A percentile compares a stretch with the other conserved stretches of the same genome.
Conservation (phyloP, 805 yeast genomes). For the Candida gorgasii region DNA sequence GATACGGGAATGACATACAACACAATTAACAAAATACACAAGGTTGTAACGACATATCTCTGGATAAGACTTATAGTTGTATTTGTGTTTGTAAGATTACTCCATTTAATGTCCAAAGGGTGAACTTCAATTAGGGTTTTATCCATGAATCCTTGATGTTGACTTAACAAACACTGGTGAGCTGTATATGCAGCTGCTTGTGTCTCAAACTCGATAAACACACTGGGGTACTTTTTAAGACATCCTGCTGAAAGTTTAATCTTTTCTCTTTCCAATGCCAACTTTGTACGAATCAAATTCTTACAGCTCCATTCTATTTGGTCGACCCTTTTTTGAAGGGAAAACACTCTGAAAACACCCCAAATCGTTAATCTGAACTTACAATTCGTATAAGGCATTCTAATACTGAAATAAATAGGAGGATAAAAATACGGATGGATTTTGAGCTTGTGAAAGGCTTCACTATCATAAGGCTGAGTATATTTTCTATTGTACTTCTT, state of each 20-base stretch:
- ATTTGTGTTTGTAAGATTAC: conserved; percentile 47
- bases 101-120: conserved; percentile 74
- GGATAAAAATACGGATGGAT: conserved; percentile 30
- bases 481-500: conserved; percentile 15
- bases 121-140: conserved; percentile 52
- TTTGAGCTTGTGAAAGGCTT: background rate
- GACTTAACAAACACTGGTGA: conserved; percentile 54
- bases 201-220: conserved; percentile 62
- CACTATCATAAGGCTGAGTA: conserved; percentile 3
- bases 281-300: conserved; percentile 17
- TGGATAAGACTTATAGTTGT: conserved; percentile 39
- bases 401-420: conserved; percentile 25
- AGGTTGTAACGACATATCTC: conserved; percentile 43
- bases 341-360: conserved; percentile 29
- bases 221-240: conserved; percentile 37
- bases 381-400: conserved; percentile 9
- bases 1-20: conserved; percentile 85
- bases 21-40: conserved; percentile 51
- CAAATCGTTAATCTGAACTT: conserved; percentile 22
- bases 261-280: conserved; percentile 23
- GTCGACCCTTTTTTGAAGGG: conserved; percentile 21
- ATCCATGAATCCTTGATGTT: conserved; percentile 43
- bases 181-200: conserved; percentile 63
- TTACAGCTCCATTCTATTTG: conserved; percentile 31
- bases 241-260: conserved; percentile 18